These are phyloP conservation scores for Hamamelis virginiana DNA, from an alignment of 164 flowering plant genomes.

Conservation along the genomic window DNA sequence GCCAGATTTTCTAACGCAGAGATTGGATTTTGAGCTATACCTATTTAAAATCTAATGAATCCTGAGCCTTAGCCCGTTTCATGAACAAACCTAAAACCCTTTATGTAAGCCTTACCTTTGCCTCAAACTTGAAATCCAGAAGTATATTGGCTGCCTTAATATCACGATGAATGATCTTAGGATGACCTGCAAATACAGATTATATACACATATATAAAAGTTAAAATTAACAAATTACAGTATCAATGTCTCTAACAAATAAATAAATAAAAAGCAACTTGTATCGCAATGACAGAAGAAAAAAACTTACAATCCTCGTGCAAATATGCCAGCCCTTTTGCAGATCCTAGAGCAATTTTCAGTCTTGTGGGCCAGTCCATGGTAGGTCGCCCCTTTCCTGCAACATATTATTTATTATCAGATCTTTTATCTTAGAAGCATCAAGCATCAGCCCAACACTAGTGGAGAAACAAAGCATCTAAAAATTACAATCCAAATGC, in stretches of 20 bases:
- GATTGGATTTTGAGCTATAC: not conserved
- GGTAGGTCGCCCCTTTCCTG: constrained; percentile 83
- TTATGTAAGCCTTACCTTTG: constrained; percentile 52
- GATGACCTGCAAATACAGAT: constrained; percentile 67
- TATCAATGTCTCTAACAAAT: not conserved
- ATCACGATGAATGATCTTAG: constrained; percentile 96
- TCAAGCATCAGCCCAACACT: not conserved
- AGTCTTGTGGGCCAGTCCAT: constrained; percentile 87
- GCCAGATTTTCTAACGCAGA: not conserved
- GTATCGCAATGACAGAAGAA: not conserved
- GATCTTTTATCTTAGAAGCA: not conserved
- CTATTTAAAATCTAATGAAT: not conserved
- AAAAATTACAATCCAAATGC: too few relatives aligned
- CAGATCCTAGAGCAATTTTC: constrained; percentile 87
- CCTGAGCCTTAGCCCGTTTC: not conserved
- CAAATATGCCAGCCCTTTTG: constrained; percentile 93
- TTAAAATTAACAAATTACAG: not conserved
- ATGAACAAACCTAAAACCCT: not conserved
- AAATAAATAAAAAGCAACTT: not conserved
- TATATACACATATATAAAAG: not conserved
- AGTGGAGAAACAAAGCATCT: not conserved
- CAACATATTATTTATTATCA: constrained; percentile 16
- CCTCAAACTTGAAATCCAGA: constrained; percentile 87
- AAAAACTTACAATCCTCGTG: constrained; percentile 88
- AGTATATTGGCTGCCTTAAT: constrained; percentile 94